These are phyloP conservation scores for Paramecium bursaria DNA, from an alignment of 73 alveolate genomes.

Conservation along the genomic window DNA sequence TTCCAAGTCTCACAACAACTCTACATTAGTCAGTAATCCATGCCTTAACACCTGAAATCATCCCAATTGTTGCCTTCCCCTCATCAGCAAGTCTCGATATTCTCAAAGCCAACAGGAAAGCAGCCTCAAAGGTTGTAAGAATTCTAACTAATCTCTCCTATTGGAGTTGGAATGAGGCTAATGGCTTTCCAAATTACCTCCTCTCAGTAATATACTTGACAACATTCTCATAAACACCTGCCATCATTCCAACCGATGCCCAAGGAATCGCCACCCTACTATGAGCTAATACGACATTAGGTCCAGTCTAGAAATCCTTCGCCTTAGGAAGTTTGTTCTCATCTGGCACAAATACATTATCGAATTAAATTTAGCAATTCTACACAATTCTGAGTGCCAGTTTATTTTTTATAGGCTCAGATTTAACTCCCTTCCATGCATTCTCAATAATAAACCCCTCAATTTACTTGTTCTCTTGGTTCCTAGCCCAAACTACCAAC, in stretches of 20 bases:
- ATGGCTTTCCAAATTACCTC: conserved; percentile 78
- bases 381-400: conserved; percentile 75
- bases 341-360: conserved; percentile 81
- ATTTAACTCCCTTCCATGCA: conserved; percentile 75
- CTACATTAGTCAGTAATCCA: conserved; percentile 72
- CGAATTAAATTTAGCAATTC: conserved; percentile 76
- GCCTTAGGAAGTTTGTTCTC: conserved; percentile 72
- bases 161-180: conserved; percentile 76
- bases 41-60: conserved; percentile 82
- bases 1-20: conserved; percentile 78
- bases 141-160: conserved; percentile 79
- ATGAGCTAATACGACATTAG: conserved; percentile 76
- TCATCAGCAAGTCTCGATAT: conserved; percentile 71
- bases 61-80: conserved; percentile 82
- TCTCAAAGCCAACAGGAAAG: conserved; percentile 67
- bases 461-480: conserved; percentile 72
- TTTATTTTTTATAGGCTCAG: conserved; percentile 72
- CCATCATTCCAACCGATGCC: conserved; percentile 82
- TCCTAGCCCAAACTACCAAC: conserved; percentile 80
- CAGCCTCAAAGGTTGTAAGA: conserved; percentile 66
- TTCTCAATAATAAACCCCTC: conserved; percentile 77
- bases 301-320: conserved; percentile 80
- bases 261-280: conserved; percentile 84
- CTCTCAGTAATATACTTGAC: conserved; percentile 60
- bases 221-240: conserved; percentile 73